Base-by-base conservation (phyloP, 2,329 filamentous ascomycete species). In the Sporothrix brasiliensis region DNA sequence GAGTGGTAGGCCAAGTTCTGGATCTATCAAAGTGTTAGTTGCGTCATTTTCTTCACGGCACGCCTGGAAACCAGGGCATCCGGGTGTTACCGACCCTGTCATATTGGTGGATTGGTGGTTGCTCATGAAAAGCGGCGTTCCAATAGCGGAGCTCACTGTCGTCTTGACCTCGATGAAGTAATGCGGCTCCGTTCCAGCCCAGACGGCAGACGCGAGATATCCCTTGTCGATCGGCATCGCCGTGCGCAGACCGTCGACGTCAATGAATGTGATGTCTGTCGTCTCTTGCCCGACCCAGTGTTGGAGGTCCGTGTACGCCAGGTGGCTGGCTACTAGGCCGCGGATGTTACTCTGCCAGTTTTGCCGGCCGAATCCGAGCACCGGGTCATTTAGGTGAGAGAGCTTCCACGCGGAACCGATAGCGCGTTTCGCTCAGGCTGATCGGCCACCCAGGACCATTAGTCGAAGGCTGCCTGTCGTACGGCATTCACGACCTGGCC, bases 131-230 rank as follows among this genome's bases (percentile, higher is more conserved):
- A 87, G 85, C 0, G 80, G 78, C 4, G 78, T 80, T 1, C 78
- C 75, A 54, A 60, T 77, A 80, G 1, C 72, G 60, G 0, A 75
- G 75, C 0, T 79, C 19, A 53, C 81, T 0, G 84, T 86, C 0
- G 83, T 79, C 74, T 86, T 87, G 52, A 87, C 84, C 69, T 87
- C 85, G 2, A 87, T 80, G 34, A 80, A 81, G 72, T 84, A 86
- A 41, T 77, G 73, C 0, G 79, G 82, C 4, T 63, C 73, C 65
- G 47, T 61, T 10, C 60, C 74, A 14, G 50, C 44, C 78, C 79
- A 82, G 4, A 54, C 69, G 1, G 72, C 70, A 1, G 71, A 67
- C 5, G 73, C 70, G 0, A 81, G 74, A 68, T 82, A 78, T 2
- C 79, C 77, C 21, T 75, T 75, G 11, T 77, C 73, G 3, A 81